Base-by-base conservation (phyloP, 768 basidiomycete genomes). In the Suillus subaureus region DNA sequence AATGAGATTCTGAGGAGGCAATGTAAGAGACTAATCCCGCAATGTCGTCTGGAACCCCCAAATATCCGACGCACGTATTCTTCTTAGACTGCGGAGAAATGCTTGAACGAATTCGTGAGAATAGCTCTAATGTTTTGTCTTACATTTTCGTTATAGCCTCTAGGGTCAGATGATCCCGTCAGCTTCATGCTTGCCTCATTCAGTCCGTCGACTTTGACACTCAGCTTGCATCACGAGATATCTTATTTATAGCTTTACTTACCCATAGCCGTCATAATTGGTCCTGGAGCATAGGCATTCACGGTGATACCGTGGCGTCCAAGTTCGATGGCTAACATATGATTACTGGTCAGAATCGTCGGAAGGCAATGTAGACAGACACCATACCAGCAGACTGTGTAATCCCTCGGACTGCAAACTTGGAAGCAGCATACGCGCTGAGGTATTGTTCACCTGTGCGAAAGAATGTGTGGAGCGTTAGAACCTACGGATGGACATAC, bases 401-500 rank as follows among this genome's bases (percentile, higher is more conserved):
- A 31, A 78, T 51, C 2, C 69, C 76, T 5, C 76, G 67, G 55
- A 77, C 67, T 18, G 65, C 77, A 49, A 77, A 78, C 62, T 79
- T 79, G 15, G 72, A 71, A 3, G 75, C 74, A 28, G 63, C 64
- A 56, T 79, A 79, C 2, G 75, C 65, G 16, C 57, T 40, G 11
- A 58, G 23, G 26, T 40, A 18, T 58, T 40, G 16, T 21, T 28
- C 57, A 12, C 57, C 57, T 58, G 26, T 28, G 39, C 37, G 18
- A 58, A 40, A 45, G 16, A 42, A 45, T 64, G 12, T 16, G 21
- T 4, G 11, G 23, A 21, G 57, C 1, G 39, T 40, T 33, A 31
- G 3, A 18, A 16, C 40, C n/a, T 49, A 18, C 4, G n/a, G 23
- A n/a, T 42, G 26, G n/a, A 35, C 15, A 6, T 2, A 23, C 64